phyloP scores from a whole-genome alignment of 140 eudicot species.

The Stevia rebaudiana region DNA sequence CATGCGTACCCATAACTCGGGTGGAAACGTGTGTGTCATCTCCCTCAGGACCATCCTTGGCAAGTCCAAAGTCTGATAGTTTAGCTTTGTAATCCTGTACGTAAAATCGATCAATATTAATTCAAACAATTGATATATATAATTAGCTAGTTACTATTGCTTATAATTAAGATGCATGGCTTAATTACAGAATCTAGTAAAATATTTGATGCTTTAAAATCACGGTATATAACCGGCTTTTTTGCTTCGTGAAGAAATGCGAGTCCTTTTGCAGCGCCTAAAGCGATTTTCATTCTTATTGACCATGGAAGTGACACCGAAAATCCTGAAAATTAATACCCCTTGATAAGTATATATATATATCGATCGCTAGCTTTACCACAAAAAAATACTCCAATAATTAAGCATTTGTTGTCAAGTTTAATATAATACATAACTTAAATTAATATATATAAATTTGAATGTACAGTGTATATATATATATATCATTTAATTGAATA shows the following conservation, averaged over 20 bases:
- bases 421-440: neutral
- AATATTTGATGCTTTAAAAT: conserved; percentile 89
- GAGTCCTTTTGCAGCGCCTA: conserved; percentile 88
- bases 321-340: conserved; percentile 42
- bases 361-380: too few relatives aligned
- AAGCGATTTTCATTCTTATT: conserved; percentile 74
- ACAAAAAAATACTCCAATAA: too few relatives aligned
- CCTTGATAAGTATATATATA: too few relatives aligned
- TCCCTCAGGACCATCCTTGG: conserved; percentile 59
- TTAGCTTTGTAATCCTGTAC: conserved; percentile 47
- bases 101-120: too few relatives aligned
- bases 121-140: too few relatives aligned
- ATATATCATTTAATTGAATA: neutral
- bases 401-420: neutral
- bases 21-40: conserved; percentile 62
- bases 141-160: too few relatives aligned
- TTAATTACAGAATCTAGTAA: conserved; percentile 75
- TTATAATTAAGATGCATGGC: too few relatives aligned
- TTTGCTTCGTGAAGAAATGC: conserved; percentile 88
- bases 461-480: too few relatives aligned
- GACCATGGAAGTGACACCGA: conserved; percentile 89
- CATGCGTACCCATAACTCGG: conserved; percentile 59
- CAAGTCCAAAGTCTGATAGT: conserved; percentile 56
- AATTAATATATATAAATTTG: neutral
- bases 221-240: conserved; percentile 79